Evolutionary conservation across 2,329 filamentous ascomycete species (phyloP), one percentile per base, ranked within the genome.

Genomic region (Colletotrichum tofieldiae): DNA sequence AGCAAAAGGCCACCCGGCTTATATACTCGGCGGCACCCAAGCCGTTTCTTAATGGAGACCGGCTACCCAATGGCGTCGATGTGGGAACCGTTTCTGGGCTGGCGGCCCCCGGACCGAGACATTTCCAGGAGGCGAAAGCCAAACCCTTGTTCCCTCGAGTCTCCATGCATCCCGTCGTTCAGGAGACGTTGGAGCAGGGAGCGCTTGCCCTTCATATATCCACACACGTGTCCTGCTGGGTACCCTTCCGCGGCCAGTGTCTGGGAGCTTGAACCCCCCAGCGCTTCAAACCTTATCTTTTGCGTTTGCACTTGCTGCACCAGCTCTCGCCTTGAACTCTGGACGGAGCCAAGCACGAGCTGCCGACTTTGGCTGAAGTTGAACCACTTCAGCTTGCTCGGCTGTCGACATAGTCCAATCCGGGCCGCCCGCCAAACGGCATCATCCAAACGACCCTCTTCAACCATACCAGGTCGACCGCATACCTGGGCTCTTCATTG

Each of bases 321-420:
- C 12, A 20, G 2, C 32, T 23, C 35, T 23, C 35, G 60, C 35
- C 47, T 41, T 6, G 43, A 47, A 59, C n/a, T 47, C 35, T 35
- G 51, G 49, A 61, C 56, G 41, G 55, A 45, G 67, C 55, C 39
- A 23, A 62, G 39, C 39, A 67, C 68, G 49, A 67, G 68, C 54
- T 43, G 55, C 63, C 3, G 55, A 59, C 41, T 60, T 64, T 43
- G 32, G 69, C 52, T 47, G 43, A 69, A 68, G 43, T 35, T 59
- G n/a, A 18, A 18, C 5, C 51, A 49, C n/a, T 39, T 54, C 63
- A 62, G 14, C 39, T 32, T 37, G 45, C 18, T 32, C 47, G 45
- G 32, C 43, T 5, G 5, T 61, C 29, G 29, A 18, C 29, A 35
- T 43, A 41, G 41, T 12, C 52, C 47, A 32, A 16, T 18, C 26